These are phyloP conservation scores for Scutellaria barbata DNA, from an alignment of 257 asterid genomes.

Conservation along the genomic window DNA sequence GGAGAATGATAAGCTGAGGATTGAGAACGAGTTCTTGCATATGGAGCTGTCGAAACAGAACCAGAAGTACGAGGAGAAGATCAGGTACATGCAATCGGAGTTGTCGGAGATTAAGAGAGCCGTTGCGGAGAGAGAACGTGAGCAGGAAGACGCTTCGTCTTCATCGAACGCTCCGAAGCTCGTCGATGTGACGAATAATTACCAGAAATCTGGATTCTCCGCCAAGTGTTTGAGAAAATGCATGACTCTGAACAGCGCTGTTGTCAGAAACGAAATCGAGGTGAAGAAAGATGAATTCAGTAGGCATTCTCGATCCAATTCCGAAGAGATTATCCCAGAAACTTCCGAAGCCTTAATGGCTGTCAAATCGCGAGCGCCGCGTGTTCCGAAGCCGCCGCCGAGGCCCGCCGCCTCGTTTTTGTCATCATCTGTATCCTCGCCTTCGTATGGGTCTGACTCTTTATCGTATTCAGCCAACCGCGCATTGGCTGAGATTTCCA, in stretches of 20 bases:
- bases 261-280: constrained; percentile 43
- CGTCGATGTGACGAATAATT: constrained; percentile 45
- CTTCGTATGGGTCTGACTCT: constrained; percentile 48
- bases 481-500: constrained; percentile 68
- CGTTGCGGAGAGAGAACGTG: constrained; percentile 49
- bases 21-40: constrained; percentile 72
- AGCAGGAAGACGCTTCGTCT: constrained; percentile 36
- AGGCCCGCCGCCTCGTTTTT: constrained; percentile 52
- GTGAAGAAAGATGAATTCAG: constrained; percentile 51
- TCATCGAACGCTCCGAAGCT: constrained; percentile 49
- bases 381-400: constrained; percentile 95
- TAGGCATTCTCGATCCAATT: constrained; percentile 52
- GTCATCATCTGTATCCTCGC: constrained; percentile 54
- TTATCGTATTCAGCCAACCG: constrained; percentile 71
- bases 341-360: constrained; percentile 51
- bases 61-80: constrained; percentile 55
- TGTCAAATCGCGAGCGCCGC: constrained; percentile 65
- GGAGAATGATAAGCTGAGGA: constrained; percentile 70
- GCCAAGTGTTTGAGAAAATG: constrained; percentile 65
- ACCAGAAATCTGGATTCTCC: constrained; percentile 31
- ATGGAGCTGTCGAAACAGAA: constrained; percentile 63
- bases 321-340: constrained; percentile 64
- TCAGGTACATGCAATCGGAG: constrained; percentile 56
- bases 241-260: constrained; percentile 38
- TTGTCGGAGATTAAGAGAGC: constrained; percentile 55